phyloP scores from a whole-genome alignment of 1,139 yeast genomes.

The Kodamaea plutei region DNA sequence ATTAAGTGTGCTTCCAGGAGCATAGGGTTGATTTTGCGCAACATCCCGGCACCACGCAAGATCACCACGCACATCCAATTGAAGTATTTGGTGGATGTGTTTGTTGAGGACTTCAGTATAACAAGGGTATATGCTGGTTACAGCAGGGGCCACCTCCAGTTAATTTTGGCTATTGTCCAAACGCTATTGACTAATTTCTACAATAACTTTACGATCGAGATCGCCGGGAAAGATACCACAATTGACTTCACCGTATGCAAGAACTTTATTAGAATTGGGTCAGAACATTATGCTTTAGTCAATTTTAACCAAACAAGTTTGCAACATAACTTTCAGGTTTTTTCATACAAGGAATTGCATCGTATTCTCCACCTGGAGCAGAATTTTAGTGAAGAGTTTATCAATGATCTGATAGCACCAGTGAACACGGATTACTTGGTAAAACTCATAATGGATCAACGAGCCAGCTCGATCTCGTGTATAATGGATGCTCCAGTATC shows the following conservation, averaged over 20 bases:
- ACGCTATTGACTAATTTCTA: constrained; percentile 19
- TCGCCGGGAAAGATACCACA: constrained; percentile 4
- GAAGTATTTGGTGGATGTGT: constrained; percentile 3
- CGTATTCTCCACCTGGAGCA: constrained; percentile 4
- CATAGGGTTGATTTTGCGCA: constrained; percentile 3
- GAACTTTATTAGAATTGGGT: constrained; percentile 12
- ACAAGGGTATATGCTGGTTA: constrained; percentile 24
- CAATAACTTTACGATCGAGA: constrained; percentile 5
- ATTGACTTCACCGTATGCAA: constrained; percentile 10
- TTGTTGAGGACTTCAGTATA: constrained; percentile 26
- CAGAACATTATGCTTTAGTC: constrained; percentile 6
- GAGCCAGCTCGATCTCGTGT: constrained; percentile 5
- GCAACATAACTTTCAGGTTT: constrained; percentile 5
- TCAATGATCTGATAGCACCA: constrained; percentile 6
- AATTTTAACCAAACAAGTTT: constrained; percentile 2
- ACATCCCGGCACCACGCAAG: constrained; percentile 2
- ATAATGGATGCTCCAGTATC: constrained; percentile 2
- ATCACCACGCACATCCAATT: constrained; percentile 3
- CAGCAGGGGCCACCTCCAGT: constrained; percentile 21
- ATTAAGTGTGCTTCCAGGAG: constrained; percentile 4
- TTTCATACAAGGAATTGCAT: constrained; percentile 6
- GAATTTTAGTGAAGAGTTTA: constrained; percentile 4
- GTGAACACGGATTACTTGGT: constrained; percentile 2
- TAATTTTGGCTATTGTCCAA: constrained; percentile 21
- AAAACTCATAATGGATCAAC: constrained; percentile 3